Evolutionary conservation across 345 rosid genomes (phyloP), one percentile per base, ranked within the genome.

Genomic region (Eucalyptus pauciflora): DNA sequence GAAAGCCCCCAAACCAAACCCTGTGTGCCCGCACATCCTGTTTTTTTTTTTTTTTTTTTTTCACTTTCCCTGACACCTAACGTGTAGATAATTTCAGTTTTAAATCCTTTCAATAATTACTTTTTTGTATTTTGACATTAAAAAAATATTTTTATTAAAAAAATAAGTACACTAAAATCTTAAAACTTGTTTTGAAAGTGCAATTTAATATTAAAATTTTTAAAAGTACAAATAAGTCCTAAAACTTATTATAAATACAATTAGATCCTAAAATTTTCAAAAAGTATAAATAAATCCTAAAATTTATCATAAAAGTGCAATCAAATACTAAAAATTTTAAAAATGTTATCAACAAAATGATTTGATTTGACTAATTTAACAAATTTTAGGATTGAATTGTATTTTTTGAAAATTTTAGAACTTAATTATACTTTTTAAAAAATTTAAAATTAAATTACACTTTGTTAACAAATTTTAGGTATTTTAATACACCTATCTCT

Each of bases 291-390:
- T 52, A 20, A 52, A 52, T 52, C 0, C 0, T 1, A 52, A 52
- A 52, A 52, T 2, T 18, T 18, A 0, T 52, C 2, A 52, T 0
- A 52, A 52, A 20, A 52, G 5, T 52, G 0, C 0, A 52, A 20
- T 20, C 7, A 0, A 18, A 52, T 20, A 1, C 0, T 1, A 52
- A 52, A 52, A 7, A 1, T 52, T 52, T 52, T 5, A 18, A 20
- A 52, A 52, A 3, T 48, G 1, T 1, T 48, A 48, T 3, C 4
- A 48, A 48, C 13, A 52, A 52, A 52, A 8, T 0, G 20, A 20
- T 0, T 52, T 7, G 1, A 20, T 52, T 52, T 20, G 2, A 20
- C 0, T 0, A 8, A 52, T 52, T 52, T 20, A 52, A 18, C 8
- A 52, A 20, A 0, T 20, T 52, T 20, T 52, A 52, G 8, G 4